phyloP scores from a whole-genome alignment of 129 eudicot species.

The Sambucus nigra region DNA sequence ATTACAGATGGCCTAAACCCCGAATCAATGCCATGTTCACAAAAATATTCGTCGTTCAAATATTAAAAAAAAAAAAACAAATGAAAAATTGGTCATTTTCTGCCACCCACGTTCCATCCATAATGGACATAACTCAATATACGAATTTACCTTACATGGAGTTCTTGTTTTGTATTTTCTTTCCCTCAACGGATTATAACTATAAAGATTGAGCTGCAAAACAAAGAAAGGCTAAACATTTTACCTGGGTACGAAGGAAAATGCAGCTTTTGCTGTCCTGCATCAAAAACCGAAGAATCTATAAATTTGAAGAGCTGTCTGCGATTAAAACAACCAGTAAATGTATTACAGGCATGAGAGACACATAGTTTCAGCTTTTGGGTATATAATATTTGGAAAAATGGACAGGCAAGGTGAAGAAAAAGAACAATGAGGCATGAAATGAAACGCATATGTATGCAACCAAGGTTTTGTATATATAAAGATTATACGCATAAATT shows the following conservation, averaged over 20 bases:
- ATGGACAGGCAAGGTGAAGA: not conserved
- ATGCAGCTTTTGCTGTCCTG: constrained; percentile 15
- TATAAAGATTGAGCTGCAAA: constrained; percentile 1
- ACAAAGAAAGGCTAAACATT: not conserved
- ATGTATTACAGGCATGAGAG: not conserved
- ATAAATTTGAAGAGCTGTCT: constrained; percentile 6
- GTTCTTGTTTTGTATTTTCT: no score
- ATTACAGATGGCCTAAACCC: no score
- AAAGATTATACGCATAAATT: not conserved
- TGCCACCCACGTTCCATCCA: no score
- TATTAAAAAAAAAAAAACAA: no score
- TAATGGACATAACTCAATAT: no score
- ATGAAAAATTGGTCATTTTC: no score
- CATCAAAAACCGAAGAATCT: constrained; percentile 2
- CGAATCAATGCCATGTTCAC: constrained; percentile 5
- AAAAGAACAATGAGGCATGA: not conserved
- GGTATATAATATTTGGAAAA: not conserved
- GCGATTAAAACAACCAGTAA: constrained; percentile 1
- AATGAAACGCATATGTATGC: constrained; percentile 13
- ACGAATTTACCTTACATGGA: no score
- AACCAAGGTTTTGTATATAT: constrained; percentile 1
- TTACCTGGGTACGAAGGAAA: constrained; percentile 24
- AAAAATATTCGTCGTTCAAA: no score
- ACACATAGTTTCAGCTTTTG: not conserved
- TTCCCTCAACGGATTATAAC: constrained; percentile 3